Percentiles rank a stretch among this genome's conserved stretches.
Conservation (phyloP, 495 filamentous ascomycete genomes). For the Penicillium manginii region DNA sequence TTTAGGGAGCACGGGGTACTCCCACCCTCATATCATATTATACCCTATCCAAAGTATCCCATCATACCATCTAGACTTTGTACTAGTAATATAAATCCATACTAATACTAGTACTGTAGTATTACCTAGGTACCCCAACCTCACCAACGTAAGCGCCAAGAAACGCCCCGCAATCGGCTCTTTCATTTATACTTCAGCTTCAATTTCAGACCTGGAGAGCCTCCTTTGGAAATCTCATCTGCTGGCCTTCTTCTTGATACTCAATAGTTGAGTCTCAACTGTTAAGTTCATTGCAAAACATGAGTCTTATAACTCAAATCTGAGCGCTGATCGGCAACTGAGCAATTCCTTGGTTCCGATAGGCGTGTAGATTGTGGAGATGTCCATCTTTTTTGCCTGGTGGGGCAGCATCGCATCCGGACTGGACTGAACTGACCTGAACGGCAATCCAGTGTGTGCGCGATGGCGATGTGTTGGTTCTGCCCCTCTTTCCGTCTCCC, state of each 20-base stretch:
- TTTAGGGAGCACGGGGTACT: no score
- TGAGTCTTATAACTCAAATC: not conserved
- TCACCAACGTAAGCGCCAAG: not conserved
- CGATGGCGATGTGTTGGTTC: conserved; percentile 17
- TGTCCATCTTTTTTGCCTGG: conserved; percentile 15
- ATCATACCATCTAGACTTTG: no score
- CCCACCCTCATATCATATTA: no score
- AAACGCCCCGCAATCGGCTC: not conserved
- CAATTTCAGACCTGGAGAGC: no score
- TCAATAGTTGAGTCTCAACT: no score
- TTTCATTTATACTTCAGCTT: not conserved
- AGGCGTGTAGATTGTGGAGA: conserved; percentile 19
- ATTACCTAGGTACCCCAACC: no score
- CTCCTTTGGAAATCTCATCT: no score
- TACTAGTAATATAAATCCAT: not conserved
- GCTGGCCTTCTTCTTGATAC: no score
- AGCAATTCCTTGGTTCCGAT: conserved; percentile 13
- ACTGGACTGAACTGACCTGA: not conserved
- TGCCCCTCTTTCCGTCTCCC: conserved; percentile 26
- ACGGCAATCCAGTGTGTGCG: not conserved
- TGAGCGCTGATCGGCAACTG: not conserved
- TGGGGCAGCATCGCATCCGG: not conserved
- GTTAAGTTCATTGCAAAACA: no score
- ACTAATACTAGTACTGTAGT: no score
- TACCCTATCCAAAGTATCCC: no score